Base-by-base conservation (phyloP, 345 rosid species). In the Microthlaspi erraticum region DNA sequence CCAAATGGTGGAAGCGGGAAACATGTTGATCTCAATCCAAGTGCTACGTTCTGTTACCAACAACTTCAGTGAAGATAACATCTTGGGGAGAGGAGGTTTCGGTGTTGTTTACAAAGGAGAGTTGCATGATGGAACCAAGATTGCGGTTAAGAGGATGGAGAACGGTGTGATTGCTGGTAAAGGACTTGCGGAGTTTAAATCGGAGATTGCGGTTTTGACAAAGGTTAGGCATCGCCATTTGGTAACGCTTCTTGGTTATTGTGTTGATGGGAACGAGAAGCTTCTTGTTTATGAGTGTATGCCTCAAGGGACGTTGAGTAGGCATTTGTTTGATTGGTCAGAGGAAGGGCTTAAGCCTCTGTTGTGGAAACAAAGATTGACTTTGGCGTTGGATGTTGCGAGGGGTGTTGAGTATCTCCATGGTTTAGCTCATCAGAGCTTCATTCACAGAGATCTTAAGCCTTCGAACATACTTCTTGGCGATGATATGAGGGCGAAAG, bases 331-430 rank as follows among this genome's bases (percentile, higher is more conserved):
- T 44, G 77, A 85, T 16, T 88, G 98, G 94, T 74, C 86, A 32
- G 81, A 79, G 29, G 87, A 84, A 79, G 89, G 85, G 5, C 58
- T 84, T 58, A 74, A 83, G 14, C 92, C 98, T 17, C 79, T 89
- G 23, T 89, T 83, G 19, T 92, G 98, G 98, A 92, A 79, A 19
- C 81, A 84, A 60, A 86, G 98, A 70, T 64, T 92, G 79, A 80
- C 86, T 14, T 83, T 92, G 51, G 98, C 95, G 10, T 82, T 92
- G 71, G 98, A 92, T 75, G 96, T 90, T 34, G 98, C 96, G 0
- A 84, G 98, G 75, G 98, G 95, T 60, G 98, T 92, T 6, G 98
- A 92, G 76, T 92, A 92, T 79, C 91, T 92, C 2, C 98, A 92
- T 63, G 75, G 92, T 7, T 80, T 92, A 64, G 96, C 95, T 7